Base-by-base conservation (phyloP, 805 yeast genomes). In the Pichia thaimueangensis region DNA sequence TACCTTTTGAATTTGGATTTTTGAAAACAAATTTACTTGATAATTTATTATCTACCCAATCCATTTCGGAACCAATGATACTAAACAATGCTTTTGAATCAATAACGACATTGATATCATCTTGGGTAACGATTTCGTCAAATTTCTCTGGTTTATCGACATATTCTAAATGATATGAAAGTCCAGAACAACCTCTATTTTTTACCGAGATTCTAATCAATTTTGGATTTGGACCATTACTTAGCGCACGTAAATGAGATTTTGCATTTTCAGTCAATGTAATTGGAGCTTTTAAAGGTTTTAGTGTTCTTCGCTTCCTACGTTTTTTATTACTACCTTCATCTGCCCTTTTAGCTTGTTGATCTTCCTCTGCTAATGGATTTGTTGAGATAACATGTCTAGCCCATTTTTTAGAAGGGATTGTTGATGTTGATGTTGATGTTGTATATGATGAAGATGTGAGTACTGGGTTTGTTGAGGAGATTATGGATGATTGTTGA, bases 1-100 rank as follows among this genome's bases (percentile, higher is more conserved):
- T 86, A 25, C 97, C 98, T 68, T 91, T 93, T 30, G 95, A 84
- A 65, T 93, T 93, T 49, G 98, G 98, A 63, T 93, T 93, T 59
- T 75, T 82, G 71, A 93, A 93, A 16, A 93, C 87, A 60, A 93
- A 93, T 56, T 94, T 76, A 12, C 93, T 80, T 25, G 88, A 76
- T 49, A 93, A 69, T 62, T 87, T 89, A 57, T 93, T 96, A 58
- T 93, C 97, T 37, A 86, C 71, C 96, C 96, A 93, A 64, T 93
- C 98, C 98, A 93, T 93, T 64, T 89, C 95, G 6, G 95, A 83
- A 1, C 98, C 98, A 45, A 93, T 95, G 35, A 93, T 89, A 52
- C 94, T 82, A 63, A 93, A 89, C 42, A 93, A 71, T 0, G 98
- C 98, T 63, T 93, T 93, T 22, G 97, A 91, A 61, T 93, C 98